Evolutionary conservation across 83 land plant species (phyloP).

Genomic region (Diphasiastrum complanatum): DNA sequence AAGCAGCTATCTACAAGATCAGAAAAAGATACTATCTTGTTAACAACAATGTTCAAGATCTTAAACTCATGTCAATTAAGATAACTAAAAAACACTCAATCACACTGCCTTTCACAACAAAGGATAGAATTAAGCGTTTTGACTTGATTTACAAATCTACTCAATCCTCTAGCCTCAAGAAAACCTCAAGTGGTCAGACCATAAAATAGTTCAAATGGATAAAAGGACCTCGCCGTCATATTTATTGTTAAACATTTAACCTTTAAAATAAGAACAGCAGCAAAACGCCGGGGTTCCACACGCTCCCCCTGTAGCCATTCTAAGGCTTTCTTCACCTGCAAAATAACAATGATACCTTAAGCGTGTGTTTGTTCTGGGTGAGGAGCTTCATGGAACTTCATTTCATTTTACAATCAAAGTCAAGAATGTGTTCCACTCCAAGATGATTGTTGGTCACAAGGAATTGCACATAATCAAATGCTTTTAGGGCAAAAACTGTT

Average conservation of each 20-base stretch:
- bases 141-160: no score
- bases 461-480: background rate
- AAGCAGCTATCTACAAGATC: no score
- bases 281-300: conserved; percentile 81
- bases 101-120: background rate
- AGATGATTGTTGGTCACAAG: background rate
- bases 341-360: no score
- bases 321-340: conserved; percentile 68
- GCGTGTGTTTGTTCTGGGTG: background rate
- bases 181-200: background rate
- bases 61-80: background rate
- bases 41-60: background rate
- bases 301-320: conserved; percentile 85
- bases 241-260: conserved; percentile 34
- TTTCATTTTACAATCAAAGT: background rate
- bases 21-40: no score
- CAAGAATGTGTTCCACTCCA: background rate
- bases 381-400: background rate
- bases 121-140: background rate
- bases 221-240: background rate
- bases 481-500: background rate
- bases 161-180: background rate
- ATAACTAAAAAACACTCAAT: background rate
- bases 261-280: conserved; percentile 90
- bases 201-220: conserved; percentile 9